Evolutionary conservation across 176 grass and related monocot species (phyloP).

Genomic region (Elaeis guineensis): DNA sequence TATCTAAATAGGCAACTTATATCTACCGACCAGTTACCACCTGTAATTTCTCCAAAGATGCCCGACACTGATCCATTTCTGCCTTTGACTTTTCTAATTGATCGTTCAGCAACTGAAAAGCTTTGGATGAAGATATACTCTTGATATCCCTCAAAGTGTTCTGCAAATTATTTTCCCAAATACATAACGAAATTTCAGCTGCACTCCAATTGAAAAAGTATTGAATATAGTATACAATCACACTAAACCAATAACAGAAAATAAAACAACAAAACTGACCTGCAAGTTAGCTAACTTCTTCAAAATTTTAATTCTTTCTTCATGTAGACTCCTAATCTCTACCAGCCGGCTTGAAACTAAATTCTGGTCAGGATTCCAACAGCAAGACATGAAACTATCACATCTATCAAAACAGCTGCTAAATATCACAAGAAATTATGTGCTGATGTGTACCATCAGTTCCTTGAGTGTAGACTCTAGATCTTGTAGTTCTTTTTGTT

Average conservation of each 20-base stretch:
- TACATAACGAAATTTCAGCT: too few relatives aligned
- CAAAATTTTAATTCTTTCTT: conserved; percentile 81
- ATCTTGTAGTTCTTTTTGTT: conserved; percentile 65
- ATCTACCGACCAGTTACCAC: conserved; percentile 62
- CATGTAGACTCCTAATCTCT: conserved; percentile 72
- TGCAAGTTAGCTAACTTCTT: conserved; percentile 65
- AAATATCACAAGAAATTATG: background rate
- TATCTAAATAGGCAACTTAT: conserved; percentile 22
- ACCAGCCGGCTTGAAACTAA: conserved; percentile 51
- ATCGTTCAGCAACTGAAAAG: conserved; percentile 58
- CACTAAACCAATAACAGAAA: background rate
- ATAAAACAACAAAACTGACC: conserved; percentile 40
- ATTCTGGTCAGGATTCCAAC: conserved; percentile 33
- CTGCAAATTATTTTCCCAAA: conserved; percentile 26
- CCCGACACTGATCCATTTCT: conserved; percentile 48
- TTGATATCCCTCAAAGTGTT: conserved; percentile 84
- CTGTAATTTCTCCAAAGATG: conserved; percentile 90
- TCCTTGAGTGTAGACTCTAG: conserved; percentile 67
- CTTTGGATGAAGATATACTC: conserved; percentile 66
- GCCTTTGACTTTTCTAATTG: conserved; percentile 49
- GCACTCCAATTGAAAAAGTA: too few relatives aligned
- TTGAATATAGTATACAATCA: too few relatives aligned
- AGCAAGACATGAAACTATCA: conserved; percentile 19
- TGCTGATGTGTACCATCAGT: conserved; percentile 47
- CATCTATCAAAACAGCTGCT: background rate